A percentile compares a stretch with the other conserved stretches of the same genome.
Evolutionary conservation across 1,284 basidiomycete genomes (phyloP).

Genomic region (Cutaneotrichosporon mucoides): DNA sequence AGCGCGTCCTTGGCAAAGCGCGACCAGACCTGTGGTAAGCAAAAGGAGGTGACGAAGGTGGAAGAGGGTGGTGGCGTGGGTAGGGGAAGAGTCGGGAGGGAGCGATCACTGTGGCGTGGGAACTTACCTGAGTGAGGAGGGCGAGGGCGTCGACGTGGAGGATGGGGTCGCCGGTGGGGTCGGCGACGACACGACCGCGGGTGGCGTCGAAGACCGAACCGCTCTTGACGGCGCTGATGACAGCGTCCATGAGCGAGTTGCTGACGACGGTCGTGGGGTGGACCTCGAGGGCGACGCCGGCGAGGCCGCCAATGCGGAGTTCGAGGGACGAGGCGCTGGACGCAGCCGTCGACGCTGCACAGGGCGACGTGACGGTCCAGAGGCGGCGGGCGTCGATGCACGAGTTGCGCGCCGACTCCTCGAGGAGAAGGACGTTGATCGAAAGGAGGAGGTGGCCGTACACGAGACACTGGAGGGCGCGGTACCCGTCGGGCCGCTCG

Average conservation of each 20-base stretch:
- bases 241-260: slow-evolving; percentile 16
- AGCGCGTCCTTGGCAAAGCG: slow-evolving; percentile 14
- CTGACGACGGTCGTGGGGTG: slow-evolving; percentile 18
- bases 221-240: slow-evolving; percentile 10
- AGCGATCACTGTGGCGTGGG: no score
- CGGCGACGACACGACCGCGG: slow-evolving; percentile 12
- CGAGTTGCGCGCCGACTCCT: slow-evolving; percentile 14
- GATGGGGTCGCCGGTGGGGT: slow-evolving; percentile 4
- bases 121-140: slow-evolving; percentile 14
- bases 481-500: slow-evolving; percentile 19
- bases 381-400: slow-evolving; percentile 12
- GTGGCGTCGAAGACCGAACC: slow-evolving; percentile 7
- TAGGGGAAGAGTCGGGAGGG: no score
- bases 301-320: slow-evolving; percentile 10
- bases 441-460: slow-evolving; percentile 16
- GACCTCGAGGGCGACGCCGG: slow-evolving; percentile 17
- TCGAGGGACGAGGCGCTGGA: slow-evolving; percentile 4
- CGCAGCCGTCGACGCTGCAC: background rate
- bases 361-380: slow-evolving; percentile 11
- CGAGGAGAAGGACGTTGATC: slow-evolving; percentile 16
- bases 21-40: slow-evolving; percentile 11
- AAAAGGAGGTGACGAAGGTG: no score
- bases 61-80: no score
- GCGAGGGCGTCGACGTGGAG: slow-evolving; percentile 18
- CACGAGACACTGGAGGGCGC: slow-evolving; percentile 14